Conservation (phyloP, 2,329 filamentous ascomycete genomes). For the Sarocladiaceae sp. region DNA sequence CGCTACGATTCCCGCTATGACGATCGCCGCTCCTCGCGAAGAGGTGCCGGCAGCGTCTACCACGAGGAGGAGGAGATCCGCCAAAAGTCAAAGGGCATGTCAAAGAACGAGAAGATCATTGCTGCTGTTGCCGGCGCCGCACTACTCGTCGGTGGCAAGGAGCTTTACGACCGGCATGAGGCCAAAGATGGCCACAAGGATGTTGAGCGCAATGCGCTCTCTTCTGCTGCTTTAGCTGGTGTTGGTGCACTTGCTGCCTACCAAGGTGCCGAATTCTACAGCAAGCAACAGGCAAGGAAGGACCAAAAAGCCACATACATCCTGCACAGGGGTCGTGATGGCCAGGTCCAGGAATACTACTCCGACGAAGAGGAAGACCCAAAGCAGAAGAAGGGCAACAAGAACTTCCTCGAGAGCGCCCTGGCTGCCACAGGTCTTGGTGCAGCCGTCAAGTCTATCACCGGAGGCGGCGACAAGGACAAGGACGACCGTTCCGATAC, state of each 20-base stretch:
- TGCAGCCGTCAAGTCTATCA: conserved; percentile 56
- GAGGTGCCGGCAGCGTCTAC: conserved; percentile 43
- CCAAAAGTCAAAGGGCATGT: conserved; percentile 43
- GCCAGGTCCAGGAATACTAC: conserved; percentile 50
- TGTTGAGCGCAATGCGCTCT: conserved; percentile 54
- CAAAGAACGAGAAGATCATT: conserved; percentile 62
- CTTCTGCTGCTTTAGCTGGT: conserved; percentile 57
- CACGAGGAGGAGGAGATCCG: conserved; percentile 57
- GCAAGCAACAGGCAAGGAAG: conserved; percentile 54
- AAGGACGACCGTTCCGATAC: conserved; percentile 33
- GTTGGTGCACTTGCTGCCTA: conserved; percentile 62
- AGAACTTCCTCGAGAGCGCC: conserved; percentile 60
- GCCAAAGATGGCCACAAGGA: conserved; percentile 43
- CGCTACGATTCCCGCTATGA: conserved; percentile 32
- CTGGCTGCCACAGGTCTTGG: conserved; percentile 59
- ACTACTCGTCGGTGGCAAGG: conserved; percentile 61
- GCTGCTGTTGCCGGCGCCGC: conserved; percentile 63
- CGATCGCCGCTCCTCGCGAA: conserved; percentile 46
- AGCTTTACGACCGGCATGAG: conserved; percentile 60
- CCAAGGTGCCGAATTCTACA: conserved; percentile 59
- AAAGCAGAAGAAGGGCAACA: conserved; percentile 56
- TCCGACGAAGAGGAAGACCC: conserved; percentile 49
- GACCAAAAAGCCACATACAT: conserved; percentile 51
- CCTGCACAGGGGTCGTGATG: conserved; percentile 50
- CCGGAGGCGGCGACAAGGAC: conserved; percentile 42